Conservation (phyloP, 768 basidiomycete species). For the Tricholoma bakamatsutake region DNA sequence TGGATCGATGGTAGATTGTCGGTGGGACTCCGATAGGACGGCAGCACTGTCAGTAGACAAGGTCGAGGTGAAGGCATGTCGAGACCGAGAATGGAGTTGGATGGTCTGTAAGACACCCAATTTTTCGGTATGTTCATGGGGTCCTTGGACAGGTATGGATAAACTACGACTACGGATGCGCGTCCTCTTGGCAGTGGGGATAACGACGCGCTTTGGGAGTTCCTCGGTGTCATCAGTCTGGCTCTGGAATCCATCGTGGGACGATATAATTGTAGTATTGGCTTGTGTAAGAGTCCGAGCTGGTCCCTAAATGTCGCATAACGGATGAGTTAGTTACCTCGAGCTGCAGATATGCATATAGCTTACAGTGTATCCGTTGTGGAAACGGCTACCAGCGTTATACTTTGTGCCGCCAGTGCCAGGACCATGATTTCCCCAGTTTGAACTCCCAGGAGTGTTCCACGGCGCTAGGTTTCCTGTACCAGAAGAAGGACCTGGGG, state of each 20-base stretch:
- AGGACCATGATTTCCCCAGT: constrained; percentile 46
- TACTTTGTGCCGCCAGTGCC: constrained; percentile 72
- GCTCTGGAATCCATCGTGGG: constrained; percentile 41
- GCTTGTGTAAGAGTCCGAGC: constrained; percentile 72
- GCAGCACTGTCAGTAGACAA: constrained; percentile 6
- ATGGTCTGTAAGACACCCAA: constrained; percentile 60
- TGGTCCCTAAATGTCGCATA: constrained; percentile 42
- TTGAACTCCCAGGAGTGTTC: constrained; percentile 44
- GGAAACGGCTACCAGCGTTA: constrained; percentile 65
- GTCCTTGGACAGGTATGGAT: constrained; percentile 38
- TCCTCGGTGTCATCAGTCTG: constrained; percentile 62
- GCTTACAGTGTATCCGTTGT: constrained; percentile 62
- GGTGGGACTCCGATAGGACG: constrained; percentile 10
- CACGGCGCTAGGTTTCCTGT: constrained; percentile 32
- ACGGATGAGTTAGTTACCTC: background rate
- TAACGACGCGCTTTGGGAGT: constrained; percentile 22
- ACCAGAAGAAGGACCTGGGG: constrained; percentile 39
- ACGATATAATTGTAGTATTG: constrained; percentile 42
- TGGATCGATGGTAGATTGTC: constrained; percentile 13
- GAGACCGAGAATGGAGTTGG: constrained; percentile 55
- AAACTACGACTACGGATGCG: constrained; percentile 60
- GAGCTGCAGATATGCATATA: constrained; percentile 2
- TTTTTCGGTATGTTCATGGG: constrained; percentile 33
- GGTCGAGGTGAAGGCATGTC: constrained; percentile 46
- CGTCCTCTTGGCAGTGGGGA: constrained; percentile 24